Base-by-base conservation (phyloP, 345 rosid genomes). In the Noccaea caerulescens region DNA sequence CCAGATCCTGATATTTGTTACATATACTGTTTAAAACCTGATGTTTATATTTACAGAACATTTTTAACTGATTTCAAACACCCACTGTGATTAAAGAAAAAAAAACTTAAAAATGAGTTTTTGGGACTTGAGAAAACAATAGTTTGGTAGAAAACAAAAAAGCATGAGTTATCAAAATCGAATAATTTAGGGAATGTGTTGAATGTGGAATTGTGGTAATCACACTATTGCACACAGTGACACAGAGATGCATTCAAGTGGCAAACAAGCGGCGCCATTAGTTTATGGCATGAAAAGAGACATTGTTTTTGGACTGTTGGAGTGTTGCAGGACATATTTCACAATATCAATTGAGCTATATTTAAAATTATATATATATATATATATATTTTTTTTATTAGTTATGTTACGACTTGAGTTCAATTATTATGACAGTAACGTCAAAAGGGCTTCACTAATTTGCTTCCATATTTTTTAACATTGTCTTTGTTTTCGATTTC, bases 261-360 rank as follows among this genome's bases (percentile, higher is more conserved):
- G 64, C 46, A 46, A 63, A 72, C 64, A 45, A 45, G 50, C 47
- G 70, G 70, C 76, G 76, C 76, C 64, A 10, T 63, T 72, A 4
- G 70, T 72, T 54, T 27, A 2, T 36, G 50, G 70, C 45, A 44
- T 20, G 18, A n/a, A 3, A 54, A 5, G 33, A 44, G 57, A 72
- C 70, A 45, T 32, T 42, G 37, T 27, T 71, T 59, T 71, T 41
- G 45, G 52, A 32, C 62, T 71, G 9, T 64, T 64, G 46, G 30
- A 27, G 54, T 27, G 42, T 59, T 46, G 37, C 36, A 16, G 42
- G 2, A 54, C 51, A 10, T 14, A 45, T 11, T 44, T 66, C 30
- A 27, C 39, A 43, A 55, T 2, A 4, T 3, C 32, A 7, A 30
- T 16, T 3, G 6, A 49, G 47, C 12, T 53, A 39, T 6, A 13